A percentile compares a stretch with the other conserved stretches of the same genome.
These are phyloP conservation scores for Gonapodya sp. DNA, from an alignment of 192 early-diverging fungal species.

Conservation along the genomic window DNA sequence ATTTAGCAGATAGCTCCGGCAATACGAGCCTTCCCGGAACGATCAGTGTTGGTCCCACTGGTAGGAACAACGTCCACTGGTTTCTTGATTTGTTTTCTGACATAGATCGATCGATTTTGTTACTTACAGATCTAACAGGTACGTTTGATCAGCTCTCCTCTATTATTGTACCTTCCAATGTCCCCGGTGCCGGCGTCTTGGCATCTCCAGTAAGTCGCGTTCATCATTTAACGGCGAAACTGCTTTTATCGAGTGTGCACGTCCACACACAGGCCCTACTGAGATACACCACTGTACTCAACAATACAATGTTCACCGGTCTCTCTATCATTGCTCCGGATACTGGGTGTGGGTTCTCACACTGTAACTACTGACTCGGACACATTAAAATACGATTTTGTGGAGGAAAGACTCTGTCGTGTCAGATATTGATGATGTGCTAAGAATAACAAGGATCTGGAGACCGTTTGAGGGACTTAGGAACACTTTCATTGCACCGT, in stretches of 20 bases:
- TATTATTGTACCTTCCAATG: background rate
- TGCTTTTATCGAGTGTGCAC: background rate
- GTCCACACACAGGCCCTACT: background rate
- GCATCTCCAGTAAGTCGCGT: too few relatives aligned
- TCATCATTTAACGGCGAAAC: too few relatives aligned
- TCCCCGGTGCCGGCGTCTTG: too few relatives aligned
- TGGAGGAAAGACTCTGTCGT: conserved; percentile 6
- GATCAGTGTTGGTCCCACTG: background rate
- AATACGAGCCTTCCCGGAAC: background rate
- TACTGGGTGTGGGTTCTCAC: too few relatives aligned
- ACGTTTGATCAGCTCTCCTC: background rate
- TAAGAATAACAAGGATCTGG: conserved; percentile 2
- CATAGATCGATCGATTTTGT: background rate
- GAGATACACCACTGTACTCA: background rate
- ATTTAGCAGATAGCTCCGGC: background rate
- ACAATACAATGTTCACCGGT: background rate
- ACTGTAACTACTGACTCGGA: too few relatives aligned
- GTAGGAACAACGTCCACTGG: background rate
- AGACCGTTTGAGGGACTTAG: background rate
- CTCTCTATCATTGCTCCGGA: background rate
- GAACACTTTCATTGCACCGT: background rate
- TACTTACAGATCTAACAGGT: background rate
- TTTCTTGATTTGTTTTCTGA: background rate
- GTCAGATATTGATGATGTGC: conserved; percentile 2
- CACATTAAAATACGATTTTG: too few relatives aligned